Conservation (phyloP, 2,329 filamentous ascomycete genomes). For the Plenodomus biglobosus region DNA sequence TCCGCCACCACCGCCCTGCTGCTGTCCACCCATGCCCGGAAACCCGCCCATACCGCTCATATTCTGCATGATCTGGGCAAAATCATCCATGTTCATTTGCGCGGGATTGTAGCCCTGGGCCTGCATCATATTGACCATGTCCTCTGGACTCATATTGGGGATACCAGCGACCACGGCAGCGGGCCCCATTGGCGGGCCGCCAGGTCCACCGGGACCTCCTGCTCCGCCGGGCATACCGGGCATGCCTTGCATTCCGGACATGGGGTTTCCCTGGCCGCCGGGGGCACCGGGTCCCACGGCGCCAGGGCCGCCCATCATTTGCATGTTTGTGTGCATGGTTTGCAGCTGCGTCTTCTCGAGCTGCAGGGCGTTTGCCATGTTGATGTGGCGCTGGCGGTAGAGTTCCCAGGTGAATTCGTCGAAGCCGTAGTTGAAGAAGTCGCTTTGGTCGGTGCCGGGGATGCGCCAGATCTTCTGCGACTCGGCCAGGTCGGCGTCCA, state of each 20-base stretch:
- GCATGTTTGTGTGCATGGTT: slow-evolving; percentile 63
- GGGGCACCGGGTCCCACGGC: too few relatives aligned
- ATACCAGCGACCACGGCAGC: slow-evolving; percentile 20
- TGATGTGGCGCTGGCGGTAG: slow-evolving; percentile 87
- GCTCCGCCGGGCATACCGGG: slow-evolving; percentile 7
- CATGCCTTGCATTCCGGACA: neutral
- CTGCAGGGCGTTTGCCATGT: slow-evolving; percentile 72
- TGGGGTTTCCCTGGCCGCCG: slow-evolving; percentile 11
- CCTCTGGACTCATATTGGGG: neutral
- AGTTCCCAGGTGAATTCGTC: slow-evolving; percentile 98
- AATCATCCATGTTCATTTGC: slow-evolving; percentile 39
- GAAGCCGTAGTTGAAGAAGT: slow-evolving; percentile 99
- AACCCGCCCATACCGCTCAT: slow-evolving; percentile 26
- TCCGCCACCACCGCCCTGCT: slow-evolving; percentile 27
- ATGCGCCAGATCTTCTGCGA: slow-evolving; percentile 91
- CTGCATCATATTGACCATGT: neutral
- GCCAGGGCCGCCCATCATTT: slow-evolving; percentile 30
- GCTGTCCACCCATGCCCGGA: slow-evolving; percentile 22
- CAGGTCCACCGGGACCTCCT: slow-evolving; percentile 35
- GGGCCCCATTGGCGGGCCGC: slow-evolving; percentile 29
- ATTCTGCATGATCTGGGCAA: slow-evolving; percentile 39
- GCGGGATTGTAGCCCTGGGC: slow-evolving; percentile 52
- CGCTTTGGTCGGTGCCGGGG: slow-evolving; percentile 89
- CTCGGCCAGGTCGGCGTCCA: slow-evolving; percentile 61
- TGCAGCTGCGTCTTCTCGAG: slow-evolving; percentile 73